phyloP scores from a whole-genome alignment of 768 basidiomycete genomes.

The Agaricus sinodeliciosus region DNA sequence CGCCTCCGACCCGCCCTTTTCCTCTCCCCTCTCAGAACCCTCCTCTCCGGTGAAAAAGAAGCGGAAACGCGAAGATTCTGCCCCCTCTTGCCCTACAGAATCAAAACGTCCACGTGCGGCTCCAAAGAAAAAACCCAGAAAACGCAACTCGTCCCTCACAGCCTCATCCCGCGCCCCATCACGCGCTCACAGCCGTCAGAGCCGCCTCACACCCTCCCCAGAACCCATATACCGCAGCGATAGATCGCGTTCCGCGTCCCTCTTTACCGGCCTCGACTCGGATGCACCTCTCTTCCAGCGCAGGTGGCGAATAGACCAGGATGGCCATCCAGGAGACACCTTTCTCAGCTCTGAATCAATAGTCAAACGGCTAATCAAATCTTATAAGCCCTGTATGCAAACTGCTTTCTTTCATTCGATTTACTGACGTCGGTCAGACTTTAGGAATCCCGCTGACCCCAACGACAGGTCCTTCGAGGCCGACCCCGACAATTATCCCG shows the following conservation, averaged over 20 bases:
- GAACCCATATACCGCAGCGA: constrained; percentile 53
- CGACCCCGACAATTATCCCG: constrained; percentile 54
- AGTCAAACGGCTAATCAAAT: constrained; percentile 54
- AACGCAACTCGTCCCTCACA: constrained; percentile 30
- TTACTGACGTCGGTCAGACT: constrained; percentile 40
- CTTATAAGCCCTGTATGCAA: constrained; percentile 57
- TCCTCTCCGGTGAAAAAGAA: constrained; percentile 20
- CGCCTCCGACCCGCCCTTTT: constrained; percentile 15
- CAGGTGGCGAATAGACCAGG: constrained; percentile 45
- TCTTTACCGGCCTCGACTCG: constrained; percentile 35
- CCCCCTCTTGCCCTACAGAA: constrained; percentile 25
- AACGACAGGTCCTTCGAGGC: constrained; percentile 59
- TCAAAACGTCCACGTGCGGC: constrained; percentile 33
- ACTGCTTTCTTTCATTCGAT: background rate
- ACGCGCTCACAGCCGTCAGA: constrained; percentile 37
- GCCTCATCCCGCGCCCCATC: constrained; percentile 35
- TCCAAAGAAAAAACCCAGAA: constrained; percentile 21
- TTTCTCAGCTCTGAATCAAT: constrained; percentile 63
- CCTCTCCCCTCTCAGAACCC: constrained; percentile 24
- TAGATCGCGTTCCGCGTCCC: constrained; percentile 61
- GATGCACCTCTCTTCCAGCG: constrained; percentile 31
- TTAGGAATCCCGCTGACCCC: constrained; percentile 59
- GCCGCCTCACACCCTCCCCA: constrained; percentile 35
- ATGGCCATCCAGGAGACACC: constrained; percentile 42
- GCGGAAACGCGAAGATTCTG: constrained; percentile 24